Evolutionary conservation across 345 rosid species (phyloP).

Genomic region (Populus deltoides): DNA sequence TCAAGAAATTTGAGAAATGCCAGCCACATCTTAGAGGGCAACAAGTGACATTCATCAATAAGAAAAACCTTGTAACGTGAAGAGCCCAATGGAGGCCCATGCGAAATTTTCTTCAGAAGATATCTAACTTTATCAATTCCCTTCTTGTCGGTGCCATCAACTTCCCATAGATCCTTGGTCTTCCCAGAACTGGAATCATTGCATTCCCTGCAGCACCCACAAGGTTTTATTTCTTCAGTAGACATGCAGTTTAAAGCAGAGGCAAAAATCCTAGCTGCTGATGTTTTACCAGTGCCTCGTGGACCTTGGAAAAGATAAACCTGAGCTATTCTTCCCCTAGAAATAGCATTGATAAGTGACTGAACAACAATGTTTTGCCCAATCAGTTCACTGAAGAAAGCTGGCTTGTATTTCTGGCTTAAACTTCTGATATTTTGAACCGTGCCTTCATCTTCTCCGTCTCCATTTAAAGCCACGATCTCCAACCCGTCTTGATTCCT

Average conservation of each 20-base stretch:
- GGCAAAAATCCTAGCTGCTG: conserved; percentile 80
- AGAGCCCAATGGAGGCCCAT: conserved; percentile 43
- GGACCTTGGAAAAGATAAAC: conserved; percentile 97
- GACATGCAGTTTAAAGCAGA: conserved; percentile 80
- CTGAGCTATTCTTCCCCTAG: conserved; percentile 78
- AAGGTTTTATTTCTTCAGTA: conserved; percentile 71
- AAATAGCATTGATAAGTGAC: conserved; percentile 66
- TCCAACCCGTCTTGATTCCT: conserved; percentile 85
- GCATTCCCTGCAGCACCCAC: conserved; percentile 81
- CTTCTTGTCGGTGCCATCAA: conserved; percentile 71
- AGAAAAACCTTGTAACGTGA: conserved; percentile 65
- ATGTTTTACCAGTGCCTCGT: conserved; percentile 92
- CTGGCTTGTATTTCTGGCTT: conserved; percentile 85
- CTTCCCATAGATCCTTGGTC: conserved; percentile 61
- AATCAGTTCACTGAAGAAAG: conserved; percentile 75
- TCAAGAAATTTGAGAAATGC: conserved; percentile 88
- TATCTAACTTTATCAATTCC: conserved; percentile 61
- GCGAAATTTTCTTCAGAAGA: conserved; percentile 55
- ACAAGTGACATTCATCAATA: conserved; percentile 85
- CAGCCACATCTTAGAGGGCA: conserved; percentile 87
- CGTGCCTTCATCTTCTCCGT: conserved; percentile 63
- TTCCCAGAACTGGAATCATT: conserved; percentile 70
- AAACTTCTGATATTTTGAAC: conserved; percentile 64
- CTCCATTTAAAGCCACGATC: conserved; percentile 53
- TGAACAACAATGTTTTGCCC: conserved; percentile 93